Evolutionary conservation across 805 yeast genomes (phyloP).

Genomic region (Lachancea waltii): DNA sequence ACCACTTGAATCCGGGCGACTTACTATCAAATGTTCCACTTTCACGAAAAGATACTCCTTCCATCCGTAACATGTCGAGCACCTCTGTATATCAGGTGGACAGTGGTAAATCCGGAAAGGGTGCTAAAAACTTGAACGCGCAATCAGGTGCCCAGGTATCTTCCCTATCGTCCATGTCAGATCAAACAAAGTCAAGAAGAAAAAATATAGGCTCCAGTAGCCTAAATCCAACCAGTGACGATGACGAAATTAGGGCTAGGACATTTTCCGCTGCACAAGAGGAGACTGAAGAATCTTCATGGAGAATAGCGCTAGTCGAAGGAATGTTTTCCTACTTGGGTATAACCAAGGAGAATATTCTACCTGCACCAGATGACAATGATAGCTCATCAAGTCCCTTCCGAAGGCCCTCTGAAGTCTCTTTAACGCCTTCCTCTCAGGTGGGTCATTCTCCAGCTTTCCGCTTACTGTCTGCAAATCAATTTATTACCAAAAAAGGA

Average conservation of each 20-base stretch:
- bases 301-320: conserved; percentile 61
- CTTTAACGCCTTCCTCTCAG: conserved; percentile 9
- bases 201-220: conserved; percentile 2
- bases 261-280: conserved; percentile 49
- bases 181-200: neutral
- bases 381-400: neutral
- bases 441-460: conserved; percentile 1
- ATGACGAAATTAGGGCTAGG: conserved; percentile 6
- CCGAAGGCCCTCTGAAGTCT: conserved; percentile 7
- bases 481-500: conserved; percentile 1
- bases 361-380: conserved; percentile 10
- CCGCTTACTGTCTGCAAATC: conserved; percentile 3
- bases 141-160: neutral
- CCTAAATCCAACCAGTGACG: conserved; percentile 1
- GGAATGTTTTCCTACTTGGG: conserved; percentile 67
- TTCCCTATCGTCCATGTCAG: neutral
- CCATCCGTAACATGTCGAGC: neutral
- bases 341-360: conserved; percentile 38
- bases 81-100: neutral
- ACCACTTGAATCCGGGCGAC: conserved; percentile 74
- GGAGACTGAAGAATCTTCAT: conserved; percentile 62
- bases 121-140: neutral
- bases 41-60: conserved; percentile 34
- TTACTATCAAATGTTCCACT: conserved; percentile 74
- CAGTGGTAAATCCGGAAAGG: neutral